Percentiles rank a stretch among this genome's conserved stretches.
Evolutionary conservation across 2,329 filamentous ascomycete genomes (phyloP).

Genomic region (Nigrograna mackinnonii): DNA sequence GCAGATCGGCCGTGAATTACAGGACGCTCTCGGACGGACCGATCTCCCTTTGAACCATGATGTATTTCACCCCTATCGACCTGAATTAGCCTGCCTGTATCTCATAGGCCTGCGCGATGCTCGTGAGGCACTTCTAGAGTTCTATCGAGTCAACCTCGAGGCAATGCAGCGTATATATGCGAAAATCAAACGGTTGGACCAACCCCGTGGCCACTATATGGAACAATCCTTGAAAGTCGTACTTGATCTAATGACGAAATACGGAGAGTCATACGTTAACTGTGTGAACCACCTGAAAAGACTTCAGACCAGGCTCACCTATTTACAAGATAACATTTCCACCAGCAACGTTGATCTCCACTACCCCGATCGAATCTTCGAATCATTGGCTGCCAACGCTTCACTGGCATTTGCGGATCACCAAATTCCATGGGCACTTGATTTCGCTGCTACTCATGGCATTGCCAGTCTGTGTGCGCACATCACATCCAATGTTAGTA

Average conservation of each 20-base stretch:
- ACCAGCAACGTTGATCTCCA: neutral
- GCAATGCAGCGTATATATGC: slow-evolving; percentile 3
- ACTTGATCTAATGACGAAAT: neutral
- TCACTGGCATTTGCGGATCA: neutral
- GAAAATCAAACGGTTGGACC: neutral
- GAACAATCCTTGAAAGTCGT: neutral
- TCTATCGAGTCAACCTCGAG: slow-evolving; percentile 4
- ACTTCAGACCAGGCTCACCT: neutral
- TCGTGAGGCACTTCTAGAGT: slow-evolving; percentile 1
- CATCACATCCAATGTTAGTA: slow-evolving; percentile 1
- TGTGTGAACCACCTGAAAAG: neutral
- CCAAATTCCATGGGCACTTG: slow-evolving; percentile 1
- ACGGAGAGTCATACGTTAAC: neutral
- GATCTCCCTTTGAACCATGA: neutral
- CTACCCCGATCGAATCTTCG: neutral
- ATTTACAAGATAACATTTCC: neutral
- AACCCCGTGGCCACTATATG: neutral
- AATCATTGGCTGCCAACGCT: neutral
- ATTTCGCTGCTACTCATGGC: neutral
- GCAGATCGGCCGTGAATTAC: slow-evolving; percentile 1
- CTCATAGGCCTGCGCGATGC: slow-evolving; percentile 1
- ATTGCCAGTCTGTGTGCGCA: neutral
- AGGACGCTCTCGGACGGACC: slow-evolving; percentile 2
- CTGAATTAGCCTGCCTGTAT: slow-evolving; percentile 1
- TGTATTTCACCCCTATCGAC: neutral